These are phyloP conservation scores for Pogostemon cablin DNA, from an alignment of 257 asterid species.

Conservation along the genomic window DNA sequence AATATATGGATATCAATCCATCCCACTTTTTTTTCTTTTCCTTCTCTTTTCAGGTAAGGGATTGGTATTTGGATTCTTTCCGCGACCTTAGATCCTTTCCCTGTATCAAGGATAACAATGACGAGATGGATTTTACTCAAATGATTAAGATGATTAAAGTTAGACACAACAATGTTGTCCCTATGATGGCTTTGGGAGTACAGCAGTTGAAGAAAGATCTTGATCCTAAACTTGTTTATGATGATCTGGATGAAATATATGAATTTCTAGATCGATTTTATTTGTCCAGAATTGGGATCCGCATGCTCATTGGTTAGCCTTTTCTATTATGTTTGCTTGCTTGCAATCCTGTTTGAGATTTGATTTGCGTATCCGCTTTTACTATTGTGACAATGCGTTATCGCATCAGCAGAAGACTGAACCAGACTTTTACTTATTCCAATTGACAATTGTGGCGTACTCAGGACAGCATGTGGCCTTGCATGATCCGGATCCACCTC, in stretches of 20 bases:
- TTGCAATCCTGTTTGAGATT: conserved; percentile 2
- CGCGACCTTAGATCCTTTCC: conserved; percentile 83
- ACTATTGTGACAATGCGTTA: background rate
- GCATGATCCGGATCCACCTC: conserved; percentile 88
- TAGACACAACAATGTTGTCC: conserved; percentile 93
- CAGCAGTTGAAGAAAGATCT: conserved; percentile 87
- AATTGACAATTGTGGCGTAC: conserved; percentile 29
- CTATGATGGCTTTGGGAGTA: conserved; percentile 97
- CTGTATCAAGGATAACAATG: conserved; percentile 60
- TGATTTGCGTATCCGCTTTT: conserved; percentile 4
- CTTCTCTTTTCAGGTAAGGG: conserved; percentile 43
- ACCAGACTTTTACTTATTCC: conserved; percentile 28
- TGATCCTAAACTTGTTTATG: conserved; percentile 53
- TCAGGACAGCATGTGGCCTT: conserved; percentile 98
- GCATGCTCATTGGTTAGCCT: conserved; percentile 92
- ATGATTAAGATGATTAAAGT: conserved; percentile 93
- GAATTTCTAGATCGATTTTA: conserved; percentile 90
- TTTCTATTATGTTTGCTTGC: background rate
- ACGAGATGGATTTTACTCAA: conserved; percentile 75
- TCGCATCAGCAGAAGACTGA: conserved; percentile 15
- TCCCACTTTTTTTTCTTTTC: background rate
- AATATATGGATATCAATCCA: background rate
- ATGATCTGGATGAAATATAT: conserved; percentile 76
- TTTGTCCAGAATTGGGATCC: conserved; percentile 92
- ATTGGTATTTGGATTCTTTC: conserved; percentile 97